Evolutionary conservation across 2,329 filamentous ascomycete species (phyloP).

Genomic region (Xylaria arbuscula): DNA sequence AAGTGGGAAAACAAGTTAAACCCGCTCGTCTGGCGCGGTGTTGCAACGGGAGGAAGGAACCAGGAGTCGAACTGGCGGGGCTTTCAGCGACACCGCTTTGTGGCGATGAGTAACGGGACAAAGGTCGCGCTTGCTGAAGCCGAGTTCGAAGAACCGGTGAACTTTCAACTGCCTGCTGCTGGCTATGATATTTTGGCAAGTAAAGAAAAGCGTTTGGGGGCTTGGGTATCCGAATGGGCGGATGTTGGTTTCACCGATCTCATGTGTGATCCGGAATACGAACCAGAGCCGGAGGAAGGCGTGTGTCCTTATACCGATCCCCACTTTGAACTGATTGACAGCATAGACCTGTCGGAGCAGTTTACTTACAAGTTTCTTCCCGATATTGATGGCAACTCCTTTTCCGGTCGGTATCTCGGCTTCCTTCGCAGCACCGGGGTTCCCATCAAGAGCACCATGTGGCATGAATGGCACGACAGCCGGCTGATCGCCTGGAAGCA

Average conservation of each 20-base stretch:
- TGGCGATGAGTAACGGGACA: slow-evolving; percentile 77
- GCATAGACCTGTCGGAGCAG: slow-evolving; percentile 62
- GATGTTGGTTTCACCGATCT: slow-evolving; percentile 66
- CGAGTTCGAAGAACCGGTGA: slow-evolving; percentile 56
- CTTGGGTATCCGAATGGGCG: slow-evolving; percentile 63
- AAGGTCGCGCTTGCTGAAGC: slow-evolving; percentile 63
- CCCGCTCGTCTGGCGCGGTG: slow-evolving; percentile 71
- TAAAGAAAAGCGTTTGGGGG: slow-evolving; percentile 56
- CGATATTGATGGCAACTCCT: slow-evolving; percentile 81
- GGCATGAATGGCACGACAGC: slow-evolving; percentile 83
- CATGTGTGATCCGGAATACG: slow-evolving; percentile 56
- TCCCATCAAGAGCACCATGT: slow-evolving; percentile 82
- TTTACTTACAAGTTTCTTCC: slow-evolving; percentile 75
- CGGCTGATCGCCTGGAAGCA: slow-evolving; percentile 81
- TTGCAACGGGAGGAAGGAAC: slow-evolving; percentile 73
- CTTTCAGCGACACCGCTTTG: slow-evolving; percentile 80
- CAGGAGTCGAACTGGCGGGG: slow-evolving; percentile 72
- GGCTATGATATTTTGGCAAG: slow-evolving; percentile 62
- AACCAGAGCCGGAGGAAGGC: slow-evolving; percentile 50
- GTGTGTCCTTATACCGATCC: slow-evolving; percentile 62
- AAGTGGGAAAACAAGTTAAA: slow-evolving; percentile 68
- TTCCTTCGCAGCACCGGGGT: slow-evolving; percentile 77
- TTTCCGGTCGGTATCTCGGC: slow-evolving; percentile 74
- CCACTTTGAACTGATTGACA: slow-evolving; percentile 56
- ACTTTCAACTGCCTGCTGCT: slow-evolving; percentile 64